Percentiles rank a stretch among this genome's conserved stretches.
phyloP scores from a whole-genome alignment of 352 stramenopile genomes.

The Globisporangium nunn region DNA sequence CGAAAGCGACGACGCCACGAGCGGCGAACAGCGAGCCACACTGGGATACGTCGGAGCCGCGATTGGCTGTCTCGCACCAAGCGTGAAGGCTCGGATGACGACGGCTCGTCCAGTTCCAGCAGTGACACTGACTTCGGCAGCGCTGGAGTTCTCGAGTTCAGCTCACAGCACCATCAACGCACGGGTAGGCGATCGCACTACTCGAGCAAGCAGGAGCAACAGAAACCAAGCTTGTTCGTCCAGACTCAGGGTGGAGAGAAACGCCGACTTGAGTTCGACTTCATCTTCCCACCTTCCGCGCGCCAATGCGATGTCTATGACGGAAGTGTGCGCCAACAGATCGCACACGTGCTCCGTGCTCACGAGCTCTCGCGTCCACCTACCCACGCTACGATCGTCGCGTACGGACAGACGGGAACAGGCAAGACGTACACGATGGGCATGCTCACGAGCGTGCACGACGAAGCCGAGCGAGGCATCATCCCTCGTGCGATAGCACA shows the following conservation, averaged over 20 bases:
- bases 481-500: constrained; percentile 59
- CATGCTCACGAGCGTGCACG: constrained; percentile 34
- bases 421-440: constrained; percentile 79
- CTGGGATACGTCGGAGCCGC: not conserved
- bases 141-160: not conserved
- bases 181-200: not conserved
- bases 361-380: constrained; percentile 12
- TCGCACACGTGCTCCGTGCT: constrained; percentile 32
- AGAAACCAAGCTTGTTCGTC: constrained; percentile 17
- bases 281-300: constrained; percentile 43
- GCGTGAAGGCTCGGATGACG: not conserved
- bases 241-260: constrained; percentile 15
- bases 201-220: constrained; percentile 7
- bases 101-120: not conserved
- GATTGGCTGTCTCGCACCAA: not conserved
- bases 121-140: not conserved
- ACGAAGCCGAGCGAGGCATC: constrained; percentile 33
- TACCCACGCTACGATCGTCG: constrained; percentile 44
- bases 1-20: constrained; percentile 17
- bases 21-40: not conserved
- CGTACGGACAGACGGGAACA: constrained; percentile 69
- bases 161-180: not conserved
- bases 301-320: constrained; percentile 49
- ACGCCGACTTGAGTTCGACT: constrained; percentile 62
- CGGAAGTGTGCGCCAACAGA: constrained; percentile 24